These are phyloP conservation scores for Auxenochlorella protothecoides DNA, from an alignment of 139 green algal species.

Conservation along the genomic window DNA sequence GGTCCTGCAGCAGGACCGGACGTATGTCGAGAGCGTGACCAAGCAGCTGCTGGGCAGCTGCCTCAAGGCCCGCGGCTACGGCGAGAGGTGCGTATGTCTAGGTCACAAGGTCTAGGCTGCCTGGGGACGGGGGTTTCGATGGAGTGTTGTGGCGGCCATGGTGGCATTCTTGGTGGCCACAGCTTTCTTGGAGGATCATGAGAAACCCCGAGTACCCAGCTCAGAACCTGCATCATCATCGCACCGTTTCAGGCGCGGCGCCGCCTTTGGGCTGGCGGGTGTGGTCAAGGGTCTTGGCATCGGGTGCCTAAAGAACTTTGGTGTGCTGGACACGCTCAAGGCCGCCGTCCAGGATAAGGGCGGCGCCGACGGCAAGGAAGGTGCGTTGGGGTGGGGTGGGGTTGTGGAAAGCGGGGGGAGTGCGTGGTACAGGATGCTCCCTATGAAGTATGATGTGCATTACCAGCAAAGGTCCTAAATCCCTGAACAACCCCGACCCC, in stretches of 20 bases:
- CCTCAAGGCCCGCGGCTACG: constrained; percentile 53
- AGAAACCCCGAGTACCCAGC: too few relatives aligned
- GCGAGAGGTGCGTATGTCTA: constrained; percentile 32
- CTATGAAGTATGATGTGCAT: too few relatives aligned
- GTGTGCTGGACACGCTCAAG: constrained; percentile 86
- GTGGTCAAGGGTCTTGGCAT: constrained; percentile 90
- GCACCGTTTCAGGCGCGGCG: constrained; percentile 51
- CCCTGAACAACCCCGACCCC: too few relatives aligned
- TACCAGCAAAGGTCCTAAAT: too few relatives aligned
- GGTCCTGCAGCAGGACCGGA: constrained; percentile 25
- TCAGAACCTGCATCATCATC: too few relatives aligned
- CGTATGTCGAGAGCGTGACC: constrained; percentile 32
- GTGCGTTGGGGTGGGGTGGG: constrained; percentile 9
- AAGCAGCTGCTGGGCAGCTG: constrained; percentile 44
- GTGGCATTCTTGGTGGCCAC: too few relatives aligned
- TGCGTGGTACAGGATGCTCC: too few relatives aligned
- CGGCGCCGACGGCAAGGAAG: constrained; percentile 53
- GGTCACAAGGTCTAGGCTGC: too few relatives aligned
- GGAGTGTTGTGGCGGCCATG: too few relatives aligned
- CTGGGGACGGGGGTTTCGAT: too few relatives aligned
- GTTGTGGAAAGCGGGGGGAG: too few relatives aligned
- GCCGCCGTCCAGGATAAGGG: constrained; percentile 56
- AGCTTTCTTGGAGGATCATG: too few relatives aligned
- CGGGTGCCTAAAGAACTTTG: constrained; percentile 62
- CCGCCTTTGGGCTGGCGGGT: constrained; percentile 83